These are phyloP conservation scores for Russula griseocarnosa DNA, from an alignment of 768 basidiomycete species.

Conservation along the genomic window DNA sequence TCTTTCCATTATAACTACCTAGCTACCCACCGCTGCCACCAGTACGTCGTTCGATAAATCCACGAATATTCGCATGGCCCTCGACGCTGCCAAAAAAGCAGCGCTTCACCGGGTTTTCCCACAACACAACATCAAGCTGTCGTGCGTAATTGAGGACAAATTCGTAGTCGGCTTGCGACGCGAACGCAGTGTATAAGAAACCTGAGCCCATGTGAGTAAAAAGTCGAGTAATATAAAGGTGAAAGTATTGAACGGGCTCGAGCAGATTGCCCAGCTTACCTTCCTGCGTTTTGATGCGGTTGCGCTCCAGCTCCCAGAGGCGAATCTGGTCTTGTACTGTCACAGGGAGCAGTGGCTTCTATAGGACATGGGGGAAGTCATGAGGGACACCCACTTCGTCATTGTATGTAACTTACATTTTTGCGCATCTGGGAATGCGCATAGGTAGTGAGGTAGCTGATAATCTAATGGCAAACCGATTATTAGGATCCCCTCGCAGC, in stretches of 20 bases:
- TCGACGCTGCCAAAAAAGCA: slow-evolving; percentile 81
- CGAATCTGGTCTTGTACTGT: slow-evolving; percentile 98
- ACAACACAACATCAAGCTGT: slow-evolving; percentile 74
- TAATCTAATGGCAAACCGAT: slow-evolving; percentile 57
- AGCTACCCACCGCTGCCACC: slow-evolving; percentile 30
- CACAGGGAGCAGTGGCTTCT: slow-evolving; percentile 92
- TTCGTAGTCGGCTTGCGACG: slow-evolving; percentile 83
- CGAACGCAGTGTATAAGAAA: slow-evolving; percentile 84
- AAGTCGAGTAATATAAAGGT: neutral
- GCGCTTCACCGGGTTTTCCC: slow-evolving; percentile 70
- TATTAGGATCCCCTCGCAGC: neutral
- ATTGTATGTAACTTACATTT: slow-evolving; percentile 52
- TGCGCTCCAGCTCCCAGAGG: slow-evolving; percentile 94
- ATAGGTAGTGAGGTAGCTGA: slow-evolving; percentile 89
- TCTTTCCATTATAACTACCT: neutral
- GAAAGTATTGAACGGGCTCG: neutral
- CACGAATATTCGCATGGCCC: slow-evolving; percentile 73
- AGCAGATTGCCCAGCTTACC: slow-evolving; percentile 46
- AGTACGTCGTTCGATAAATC: slow-evolving; percentile 72
- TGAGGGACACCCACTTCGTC: slow-evolving; percentile 2
- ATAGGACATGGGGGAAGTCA: slow-evolving; percentile 21
- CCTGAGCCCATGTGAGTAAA: slow-evolving; percentile 42
- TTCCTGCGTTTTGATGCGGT: slow-evolving; percentile 83
- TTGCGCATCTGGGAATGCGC: slow-evolving; percentile 98
- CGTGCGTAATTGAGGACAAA: slow-evolving; percentile 82